These are phyloP conservation scores for Nakazawaea ernobii DNA, from an alignment of 805 yeast genomes.

Conservation along the genomic window DNA sequence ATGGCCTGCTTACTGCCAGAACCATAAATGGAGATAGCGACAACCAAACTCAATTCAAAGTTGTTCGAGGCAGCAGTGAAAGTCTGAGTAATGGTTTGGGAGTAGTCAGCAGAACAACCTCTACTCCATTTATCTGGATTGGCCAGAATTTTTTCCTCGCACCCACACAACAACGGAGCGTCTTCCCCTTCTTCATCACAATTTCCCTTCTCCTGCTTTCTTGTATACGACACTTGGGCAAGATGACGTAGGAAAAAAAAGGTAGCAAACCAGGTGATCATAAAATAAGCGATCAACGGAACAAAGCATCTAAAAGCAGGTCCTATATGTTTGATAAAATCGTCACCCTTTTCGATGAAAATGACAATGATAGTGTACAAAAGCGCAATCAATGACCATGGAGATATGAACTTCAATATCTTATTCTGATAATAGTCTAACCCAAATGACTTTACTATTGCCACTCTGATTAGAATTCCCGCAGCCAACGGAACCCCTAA, in stretches of 20 bases:
- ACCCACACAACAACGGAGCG: constrained; percentile 28
- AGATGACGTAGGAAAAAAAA: constrained; percentile 30
- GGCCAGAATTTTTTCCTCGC: constrained; percentile 25
- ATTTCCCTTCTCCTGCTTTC: neutral
- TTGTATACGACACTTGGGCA: constrained; percentile 13
- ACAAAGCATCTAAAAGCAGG: constrained; percentile 43
- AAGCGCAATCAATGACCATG: constrained; percentile 46
- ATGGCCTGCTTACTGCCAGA: constrained; percentile 44
- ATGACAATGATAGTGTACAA: constrained; percentile 46
- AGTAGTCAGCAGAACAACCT: constrained; percentile 34
- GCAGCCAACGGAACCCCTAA: constrained; percentile 47
- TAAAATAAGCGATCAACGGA: constrained; percentile 43
- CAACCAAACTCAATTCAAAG: constrained; percentile 51
- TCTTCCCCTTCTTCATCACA: constrained; percentile 14
- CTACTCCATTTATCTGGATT: constrained; percentile 18
- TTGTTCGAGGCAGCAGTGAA: constrained; percentile 56
- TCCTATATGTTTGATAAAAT: constrained; percentile 41
- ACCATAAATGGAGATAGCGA: constrained; percentile 48
- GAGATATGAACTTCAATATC: constrained; percentile 36
- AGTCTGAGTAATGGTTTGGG: constrained; percentile 40
- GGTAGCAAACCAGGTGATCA: constrained; percentile 41
- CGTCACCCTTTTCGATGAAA: constrained; percentile 44
- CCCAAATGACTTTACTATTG: constrained; percentile 22
- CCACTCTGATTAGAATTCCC: constrained; percentile 37
- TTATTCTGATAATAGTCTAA: constrained; percentile 25